Base-by-base conservation (phyloP, 2,329 filamentous ascomycete genomes). In the Fusarium heterosporum region DNA sequence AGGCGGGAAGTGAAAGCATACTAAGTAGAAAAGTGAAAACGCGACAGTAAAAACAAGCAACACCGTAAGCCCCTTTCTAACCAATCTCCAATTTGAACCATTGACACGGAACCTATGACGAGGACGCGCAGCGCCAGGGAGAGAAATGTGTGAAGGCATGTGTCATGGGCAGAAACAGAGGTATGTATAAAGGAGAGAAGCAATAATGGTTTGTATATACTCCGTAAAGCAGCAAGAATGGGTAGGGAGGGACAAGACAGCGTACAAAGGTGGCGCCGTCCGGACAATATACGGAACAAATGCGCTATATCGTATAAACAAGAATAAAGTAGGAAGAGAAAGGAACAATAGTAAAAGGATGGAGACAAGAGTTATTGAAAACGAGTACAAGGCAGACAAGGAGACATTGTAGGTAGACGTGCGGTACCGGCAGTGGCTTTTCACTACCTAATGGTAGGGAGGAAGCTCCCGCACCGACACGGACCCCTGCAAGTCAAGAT, bases 1-100 rank as follows among this genome's bases (percentile, higher is more conserved):
- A 3, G 8, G 0, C 11, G 6, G 13, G 1, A n/a, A 7, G 10
- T 3, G 11, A 7, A 8, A 13, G n/a, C 64, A 29, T 68, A 68
- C 64, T 61, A 68, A 43, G 43, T 51, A 64, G 29, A 55, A 68
- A n/a, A 67, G 40, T 36, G 61, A 51, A n/a, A 64, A 52, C 12
- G 19, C n/a, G 14, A 53, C 22, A 36, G 41, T 32, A n/a, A 64
- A 57, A 16, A 26, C 25, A 34, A 53, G 39, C 12, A 66, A 17
- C 6, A 61, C 25, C 19, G 48, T 48, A 4, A 43, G 51, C 4
- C 60, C 60, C 40, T 64, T 68, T 48, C 55, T 61, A 8, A 58
- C 38, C 49, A 49, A 67, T 60, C 64, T 48, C 64, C 49, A 51
- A 51, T 67, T 67, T 10, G 64, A 68, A 12, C 32, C 59, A 16